These are phyloP conservation scores for Mrakia gelida DNA, from an alignment of 768 basidiomycete genomes.

Conservation along the genomic window DNA sequence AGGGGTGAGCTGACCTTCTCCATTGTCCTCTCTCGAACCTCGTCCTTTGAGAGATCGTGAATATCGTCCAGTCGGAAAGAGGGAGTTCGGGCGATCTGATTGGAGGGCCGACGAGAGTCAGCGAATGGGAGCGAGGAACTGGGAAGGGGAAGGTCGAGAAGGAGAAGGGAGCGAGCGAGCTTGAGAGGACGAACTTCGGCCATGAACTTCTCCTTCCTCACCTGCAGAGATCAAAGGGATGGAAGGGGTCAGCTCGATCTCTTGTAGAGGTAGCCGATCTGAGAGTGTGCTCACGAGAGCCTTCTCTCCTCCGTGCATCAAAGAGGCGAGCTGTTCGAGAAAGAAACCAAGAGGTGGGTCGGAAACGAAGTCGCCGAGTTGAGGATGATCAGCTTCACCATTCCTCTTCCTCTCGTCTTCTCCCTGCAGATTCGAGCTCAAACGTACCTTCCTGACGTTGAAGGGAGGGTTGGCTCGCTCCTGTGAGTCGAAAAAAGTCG, in stretches of 20 bases:
- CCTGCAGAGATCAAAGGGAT: no score
- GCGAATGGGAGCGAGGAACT: no score
- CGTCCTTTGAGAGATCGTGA: slow-evolving; percentile 46
- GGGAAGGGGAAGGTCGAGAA: no score
- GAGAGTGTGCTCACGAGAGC: slow-evolving; percentile 32
- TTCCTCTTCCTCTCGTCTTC: not conserved
- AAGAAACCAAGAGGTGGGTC: not conserved
- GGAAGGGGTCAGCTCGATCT: no score
- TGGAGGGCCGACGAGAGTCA: no score
- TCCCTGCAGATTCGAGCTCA: no score
- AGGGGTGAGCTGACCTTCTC: slow-evolving; percentile 35
- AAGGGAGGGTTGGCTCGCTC: slow-evolving; percentile 31
- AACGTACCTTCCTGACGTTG: slow-evolving; percentile 27
- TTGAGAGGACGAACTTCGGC: slow-evolving; percentile 33
- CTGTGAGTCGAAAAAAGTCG: not conserved
- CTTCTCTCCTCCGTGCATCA: slow-evolving; percentile 45
- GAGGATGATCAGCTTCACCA: not conserved
- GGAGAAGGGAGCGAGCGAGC: no score
- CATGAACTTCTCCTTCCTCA: slow-evolving; percentile 45
- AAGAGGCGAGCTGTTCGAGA: slow-evolving; percentile 37
- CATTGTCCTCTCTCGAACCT: slow-evolving; percentile 47
- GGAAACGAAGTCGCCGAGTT: no score
- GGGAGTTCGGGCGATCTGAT: slow-evolving; percentile 44
- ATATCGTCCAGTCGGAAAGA: slow-evolving; percentile 47
- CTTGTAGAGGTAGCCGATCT: no score